Evolutionary conservation across 495 filamentous ascomycete species (phyloP).

Genomic region (Penicillium turbatum): DNA sequence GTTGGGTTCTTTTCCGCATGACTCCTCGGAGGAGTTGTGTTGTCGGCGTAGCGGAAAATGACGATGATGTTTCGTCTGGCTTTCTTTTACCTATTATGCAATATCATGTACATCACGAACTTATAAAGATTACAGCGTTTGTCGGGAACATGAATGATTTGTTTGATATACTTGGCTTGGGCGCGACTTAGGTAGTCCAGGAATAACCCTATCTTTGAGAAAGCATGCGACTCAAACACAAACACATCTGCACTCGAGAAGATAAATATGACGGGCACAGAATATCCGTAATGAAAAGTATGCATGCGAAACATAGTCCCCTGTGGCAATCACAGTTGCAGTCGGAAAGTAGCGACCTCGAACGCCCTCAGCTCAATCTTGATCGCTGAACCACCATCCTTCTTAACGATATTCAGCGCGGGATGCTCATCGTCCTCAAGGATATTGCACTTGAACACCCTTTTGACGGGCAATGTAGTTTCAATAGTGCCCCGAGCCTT

Average conservation of each 20-base stretch:
- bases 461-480: conserved; percentile 64
- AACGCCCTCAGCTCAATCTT: conserved; percentile 73
- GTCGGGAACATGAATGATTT: background rate
- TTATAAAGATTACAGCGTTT: conserved; percentile 10
- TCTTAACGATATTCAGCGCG: conserved; percentile 35
- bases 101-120: conserved; percentile 25
- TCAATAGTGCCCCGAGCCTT: conserved; percentile 61
- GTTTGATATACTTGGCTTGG: background rate
- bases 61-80: background rate
- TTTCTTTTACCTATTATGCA: conserved; percentile 1
- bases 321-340: conserved; percentile 55
- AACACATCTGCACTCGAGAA: too few species aligned
- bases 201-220: background rate
- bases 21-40: conserved; percentile 1
- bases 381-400: conserved; percentile 45
- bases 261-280: too few species aligned
- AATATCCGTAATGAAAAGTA: background rate
- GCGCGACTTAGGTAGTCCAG: background rate
- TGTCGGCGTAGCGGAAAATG: conserved; percentile 3
- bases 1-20: conserved; percentile 8
- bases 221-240: background rate
- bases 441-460: conserved; percentile 73
- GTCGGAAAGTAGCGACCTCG: conserved; percentile 81
- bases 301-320: background rate
- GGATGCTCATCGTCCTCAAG: conserved; percentile 56